These are phyloP conservation scores for Hypoxylon trugodes DNA, from an alignment of 495 filamentous ascomycete species.

Conservation along the genomic window DNA sequence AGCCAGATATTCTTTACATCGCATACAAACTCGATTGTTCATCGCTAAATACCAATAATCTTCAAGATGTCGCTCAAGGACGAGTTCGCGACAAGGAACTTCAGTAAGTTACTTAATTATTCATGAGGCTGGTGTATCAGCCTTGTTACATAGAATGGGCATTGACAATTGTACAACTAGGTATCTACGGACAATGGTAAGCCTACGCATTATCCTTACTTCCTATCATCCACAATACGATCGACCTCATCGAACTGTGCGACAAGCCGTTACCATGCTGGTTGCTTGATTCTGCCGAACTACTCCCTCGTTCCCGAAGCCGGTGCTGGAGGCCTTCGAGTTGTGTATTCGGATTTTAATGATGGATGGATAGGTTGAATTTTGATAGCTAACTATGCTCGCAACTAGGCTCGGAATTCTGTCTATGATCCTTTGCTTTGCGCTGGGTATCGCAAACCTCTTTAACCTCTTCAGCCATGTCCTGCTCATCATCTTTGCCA, in stretches of 20 bases:
- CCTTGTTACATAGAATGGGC: slow-evolving; percentile 3
- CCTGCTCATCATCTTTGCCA: slow-evolving; percentile 74
- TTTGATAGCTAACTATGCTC: slow-evolving; percentile 28
- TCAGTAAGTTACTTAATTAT: slow-evolving; percentile 73
- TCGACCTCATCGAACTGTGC: neutral
- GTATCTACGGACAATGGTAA: slow-evolving; percentile 99
- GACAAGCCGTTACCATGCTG: slow-evolving; percentile 2
- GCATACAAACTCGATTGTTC: slow-evolving; percentile 15
- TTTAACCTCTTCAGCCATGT: slow-evolving; percentile 66
- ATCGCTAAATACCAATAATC: slow-evolving; percentile 1
- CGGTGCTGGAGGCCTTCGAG: neutral
- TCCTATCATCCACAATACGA: neutral
- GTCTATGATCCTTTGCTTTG: slow-evolving; percentile 94
- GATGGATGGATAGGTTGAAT: neutral
- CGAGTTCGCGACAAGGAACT: slow-evolving; percentile 95
- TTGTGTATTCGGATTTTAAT: neutral
- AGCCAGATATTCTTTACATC: neutral
- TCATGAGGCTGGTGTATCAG: neutral
- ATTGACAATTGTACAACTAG: slow-evolving; percentile 56
- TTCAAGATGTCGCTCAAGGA: slow-evolving; percentile 63
- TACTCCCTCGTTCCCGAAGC: neutral
- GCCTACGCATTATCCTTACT: slow-evolving; percentile 41
- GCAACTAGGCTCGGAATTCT: slow-evolving; percentile 87
- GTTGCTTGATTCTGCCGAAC: neutral
- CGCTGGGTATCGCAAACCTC: slow-evolving; percentile 92